Conservation (phyloP, 495 filamentous ascomycete genomes). For the Paragyromitra xinjiangensis region DNA sequence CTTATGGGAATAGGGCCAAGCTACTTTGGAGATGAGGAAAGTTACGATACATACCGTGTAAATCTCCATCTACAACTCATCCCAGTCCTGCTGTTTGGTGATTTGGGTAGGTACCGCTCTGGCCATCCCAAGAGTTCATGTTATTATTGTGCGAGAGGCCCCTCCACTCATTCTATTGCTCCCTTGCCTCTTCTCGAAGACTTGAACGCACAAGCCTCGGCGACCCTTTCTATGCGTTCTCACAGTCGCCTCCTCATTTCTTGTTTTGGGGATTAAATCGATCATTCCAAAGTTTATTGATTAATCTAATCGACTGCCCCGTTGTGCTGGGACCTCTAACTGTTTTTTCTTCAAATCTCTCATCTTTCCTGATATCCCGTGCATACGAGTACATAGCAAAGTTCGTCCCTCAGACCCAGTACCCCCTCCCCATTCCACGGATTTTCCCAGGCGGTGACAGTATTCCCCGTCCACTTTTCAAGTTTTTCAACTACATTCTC, state of each 20-base stretch:
- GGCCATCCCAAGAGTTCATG: constrained; percentile 36
- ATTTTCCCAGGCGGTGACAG: constrained; percentile 36
- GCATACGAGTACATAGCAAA: constrained; percentile 53
- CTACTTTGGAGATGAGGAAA: constrained; percentile 17
- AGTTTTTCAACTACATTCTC: constrained; percentile 39
- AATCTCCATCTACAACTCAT: constrained; percentile 35
- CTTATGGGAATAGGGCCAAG: constrained; percentile 15
- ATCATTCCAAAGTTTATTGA: constrained; percentile 29
- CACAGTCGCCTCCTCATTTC: constrained; percentile 41
- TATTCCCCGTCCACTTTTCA: constrained; percentile 31
- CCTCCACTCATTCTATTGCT: constrained; percentile 41
- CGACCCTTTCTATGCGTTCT: constrained; percentile 44
- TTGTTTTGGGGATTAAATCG: constrained; percentile 43
- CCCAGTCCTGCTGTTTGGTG: constrained; percentile 33
- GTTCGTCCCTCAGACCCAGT: constrained; percentile 45
- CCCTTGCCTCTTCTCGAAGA: constrained; percentile 54
- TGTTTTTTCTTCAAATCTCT: constrained; percentile 11
- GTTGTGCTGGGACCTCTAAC: constrained; percentile 31
- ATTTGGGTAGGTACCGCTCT: constrained; percentile 48
- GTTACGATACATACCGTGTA: constrained; percentile 37
- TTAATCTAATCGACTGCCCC: constrained; percentile 49
- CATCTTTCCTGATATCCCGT: constrained; percentile 48
- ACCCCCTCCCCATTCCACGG: constrained; percentile 44
- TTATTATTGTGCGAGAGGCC: constrained; percentile 41
- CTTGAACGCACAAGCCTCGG: constrained; percentile 53